phyloP scores from a whole-genome alignment of 2,329 filamentous ascomycete species.

The Plenodomus tracheiphilus region DNA sequence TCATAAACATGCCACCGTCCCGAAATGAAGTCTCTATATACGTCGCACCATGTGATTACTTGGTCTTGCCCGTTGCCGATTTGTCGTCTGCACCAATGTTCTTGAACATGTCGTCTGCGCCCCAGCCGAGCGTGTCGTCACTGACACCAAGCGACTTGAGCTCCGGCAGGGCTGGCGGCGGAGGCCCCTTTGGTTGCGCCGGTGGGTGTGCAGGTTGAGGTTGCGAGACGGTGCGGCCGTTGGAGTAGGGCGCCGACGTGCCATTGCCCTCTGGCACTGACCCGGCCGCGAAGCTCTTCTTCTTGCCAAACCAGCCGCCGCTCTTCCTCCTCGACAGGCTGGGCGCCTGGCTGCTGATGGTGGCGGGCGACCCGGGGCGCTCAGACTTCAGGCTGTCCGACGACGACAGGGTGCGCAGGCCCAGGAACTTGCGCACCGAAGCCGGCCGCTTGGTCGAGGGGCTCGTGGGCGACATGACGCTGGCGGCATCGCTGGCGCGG shows the following conservation, averaged over 20 bases:
- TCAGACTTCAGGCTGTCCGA: constrained; percentile 43
- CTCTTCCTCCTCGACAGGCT: constrained; percentile 44
- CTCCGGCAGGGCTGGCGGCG: constrained; percentile 46
- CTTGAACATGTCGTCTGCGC: constrained; percentile 47
- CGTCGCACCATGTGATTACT: constrained; percentile 36
- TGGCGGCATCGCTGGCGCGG: constrained; percentile 32
- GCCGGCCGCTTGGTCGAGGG: constrained; percentile 39
- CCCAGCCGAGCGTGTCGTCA: constrained; percentile 38
- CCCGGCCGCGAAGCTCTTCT: constrained; percentile 40
- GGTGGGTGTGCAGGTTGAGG: constrained; percentile 14
- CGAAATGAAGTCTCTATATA: not conserved
- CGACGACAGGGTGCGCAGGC: constrained; percentile 43
- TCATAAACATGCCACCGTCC: constrained; percentile 22
- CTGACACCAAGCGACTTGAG: constrained; percentile 42
- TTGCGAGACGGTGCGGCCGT: constrained; percentile 24
- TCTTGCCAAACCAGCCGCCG: constrained; percentile 46
- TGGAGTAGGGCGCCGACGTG: constrained; percentile 22
- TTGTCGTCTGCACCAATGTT: constrained; percentile 29
- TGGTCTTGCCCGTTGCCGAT: not conserved
- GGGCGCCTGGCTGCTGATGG: constrained; percentile 35
- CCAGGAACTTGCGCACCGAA: constrained; percentile 47
- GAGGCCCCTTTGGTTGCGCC: constrained; percentile 38
- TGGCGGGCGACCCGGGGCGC: constrained; percentile 41
- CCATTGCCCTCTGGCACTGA: constrained; percentile 39
- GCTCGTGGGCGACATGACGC: constrained; percentile 38